Percentiles rank a stretch among this genome's conserved stretches.
phyloP scores from a whole-genome alignment of 2,329 filamentous ascomycete genomes.

The Fusarium chuoi region DNA sequence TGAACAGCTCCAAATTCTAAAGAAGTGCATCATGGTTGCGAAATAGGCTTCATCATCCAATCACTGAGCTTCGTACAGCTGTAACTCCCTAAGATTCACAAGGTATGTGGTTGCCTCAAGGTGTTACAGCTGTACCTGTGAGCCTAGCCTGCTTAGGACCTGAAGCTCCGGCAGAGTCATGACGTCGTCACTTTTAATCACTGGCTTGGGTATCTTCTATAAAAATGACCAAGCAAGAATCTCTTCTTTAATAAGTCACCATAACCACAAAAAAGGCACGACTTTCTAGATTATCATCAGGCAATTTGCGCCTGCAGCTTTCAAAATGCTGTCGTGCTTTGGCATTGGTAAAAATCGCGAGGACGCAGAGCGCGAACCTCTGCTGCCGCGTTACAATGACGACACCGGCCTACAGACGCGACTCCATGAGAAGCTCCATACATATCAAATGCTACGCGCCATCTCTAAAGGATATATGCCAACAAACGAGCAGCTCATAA shows the following conservation, averaged over 20 bases:
- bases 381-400: slow-evolving; percentile 85
- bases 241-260: not conserved
- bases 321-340: slow-evolving; percentile 71
- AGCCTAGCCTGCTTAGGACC: slow-evolving; percentile 13
- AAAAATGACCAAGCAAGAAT: not conserved
- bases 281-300: not conserved
- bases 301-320: not conserved
- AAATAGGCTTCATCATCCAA: slow-evolving; percentile 12
- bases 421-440: slow-evolving; percentile 89
- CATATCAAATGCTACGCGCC: slow-evolving; percentile 90
- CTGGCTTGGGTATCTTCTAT: not conserved
- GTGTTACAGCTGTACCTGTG: not conserved
- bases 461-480: slow-evolving; percentile 89
- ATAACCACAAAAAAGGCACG: not conserved
- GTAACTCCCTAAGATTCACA: not conserved
- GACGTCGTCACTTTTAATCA: slow-evolving; percentile 31
- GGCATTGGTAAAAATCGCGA: slow-evolving; percentile 61
- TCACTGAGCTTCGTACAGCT: not conserved
- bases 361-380: slow-evolving; percentile 75
- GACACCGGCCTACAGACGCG: slow-evolving; percentile 81
- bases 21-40: slow-evolving; percentile 23
- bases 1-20: slow-evolving; percentile 2
- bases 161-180: slow-evolving; percentile 36
- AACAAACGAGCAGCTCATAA: slow-evolving; percentile 83
- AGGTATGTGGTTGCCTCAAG: slow-evolving; percentile 5